A percentile compares a stretch with the other conserved stretches of the same genome.
These are phyloP conservation scores for Rusavskia elegans DNA, from an alignment of 495 filamentous ascomycete genomes.

Conservation along the genomic window DNA sequence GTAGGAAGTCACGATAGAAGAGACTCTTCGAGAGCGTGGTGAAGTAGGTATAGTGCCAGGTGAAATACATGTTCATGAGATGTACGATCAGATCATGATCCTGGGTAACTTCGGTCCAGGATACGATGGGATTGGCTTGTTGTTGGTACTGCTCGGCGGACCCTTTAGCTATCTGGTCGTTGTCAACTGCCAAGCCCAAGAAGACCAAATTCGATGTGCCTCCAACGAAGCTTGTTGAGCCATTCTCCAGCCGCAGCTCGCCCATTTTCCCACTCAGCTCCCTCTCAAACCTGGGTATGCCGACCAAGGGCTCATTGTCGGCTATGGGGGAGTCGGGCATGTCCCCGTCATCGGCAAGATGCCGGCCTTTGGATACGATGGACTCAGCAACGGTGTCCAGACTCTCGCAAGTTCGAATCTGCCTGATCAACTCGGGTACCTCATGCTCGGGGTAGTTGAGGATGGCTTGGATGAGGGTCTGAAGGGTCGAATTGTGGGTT, in stretches of 20 bases:
- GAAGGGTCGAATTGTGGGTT: conserved; percentile 72
- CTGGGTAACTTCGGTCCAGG: conserved; percentile 77
- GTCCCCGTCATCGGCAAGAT: conserved; percentile 18
- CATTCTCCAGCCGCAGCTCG: conserved; percentile 72
- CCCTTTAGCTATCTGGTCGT: conserved; percentile 31
- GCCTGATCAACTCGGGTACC: conserved; percentile 61
- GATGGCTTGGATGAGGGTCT: conserved; percentile 84
- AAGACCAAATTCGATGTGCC: conserved; percentile 91
- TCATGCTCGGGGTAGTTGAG: conserved; percentile 71
- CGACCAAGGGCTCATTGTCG: conserved; percentile 24
- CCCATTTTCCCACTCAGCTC: conserved; percentile 89
- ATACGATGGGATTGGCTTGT: conserved; percentile 50
- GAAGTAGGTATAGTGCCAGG: conserved; percentile 97
- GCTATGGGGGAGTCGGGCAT: conserved; percentile 24
- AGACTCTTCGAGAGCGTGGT: conserved; percentile 78
- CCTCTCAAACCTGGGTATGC: conserved; percentile 55
- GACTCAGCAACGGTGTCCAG: conserved; percentile 79
- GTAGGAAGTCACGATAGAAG: conserved; percentile 75
- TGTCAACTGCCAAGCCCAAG: conserved; percentile 38
- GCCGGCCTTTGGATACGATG: conserved; percentile 42
- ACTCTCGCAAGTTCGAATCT: conserved; percentile 84
- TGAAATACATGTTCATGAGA: conserved; percentile 93
- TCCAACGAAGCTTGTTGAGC: conserved; percentile 81
- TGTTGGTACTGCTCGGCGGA: conserved; percentile 28
- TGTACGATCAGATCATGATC: conserved; percentile 68